Base-by-base conservation (phyloP, 768 basidiomycete genomes). In the Amanita pseudoporphyria region DNA sequence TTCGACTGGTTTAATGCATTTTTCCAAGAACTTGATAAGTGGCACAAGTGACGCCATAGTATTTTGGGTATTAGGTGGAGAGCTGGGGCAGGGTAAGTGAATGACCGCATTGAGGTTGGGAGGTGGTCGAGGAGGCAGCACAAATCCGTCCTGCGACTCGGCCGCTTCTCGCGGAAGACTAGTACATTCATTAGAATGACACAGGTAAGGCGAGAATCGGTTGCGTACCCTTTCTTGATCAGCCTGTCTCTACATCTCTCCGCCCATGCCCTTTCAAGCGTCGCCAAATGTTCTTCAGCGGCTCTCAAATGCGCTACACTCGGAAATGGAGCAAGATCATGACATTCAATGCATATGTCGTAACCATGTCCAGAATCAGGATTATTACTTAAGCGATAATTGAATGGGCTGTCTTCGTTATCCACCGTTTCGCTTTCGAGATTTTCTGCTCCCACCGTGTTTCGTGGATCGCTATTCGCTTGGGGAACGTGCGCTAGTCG, bases 281-380 rank as follows among this genome's bases (percentile, higher is more conserved):
- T 71, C 26, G 64, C 65, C 9, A 92, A 59, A 56, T 89, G 85
- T 52, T 89, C 87, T 61, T 91, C 86, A 6, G 83, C 85, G 3
- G 79, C 81, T 45, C 79, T 73, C 32, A 90, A 64, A 57, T 87
- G 82, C 31, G 76, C 70, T 0, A 71, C 51, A n/a, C 72, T 71
- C 0, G 90, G 86, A 63, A 87, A 84, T 12, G 82, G 80, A 2
- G 87, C 87, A 30, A 78, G 68, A 55, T 93, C 88, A 58, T 87
- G 84, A 60, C 87, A 89, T 66, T 95, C 90, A 53, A 95, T 77
- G 62, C 89, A 93, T 37, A 95, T 78, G 58, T 91, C 84, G 59
- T 82, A 92, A 13, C 86, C 87, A 52, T 74, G 68, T 30, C 81
- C 82, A n/a, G 67, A 57, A 24, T 54, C 54, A 1, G 74, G 73